Conservation (phyloP, 177 flowering plant species). For the Vitis hybrid region DNA sequence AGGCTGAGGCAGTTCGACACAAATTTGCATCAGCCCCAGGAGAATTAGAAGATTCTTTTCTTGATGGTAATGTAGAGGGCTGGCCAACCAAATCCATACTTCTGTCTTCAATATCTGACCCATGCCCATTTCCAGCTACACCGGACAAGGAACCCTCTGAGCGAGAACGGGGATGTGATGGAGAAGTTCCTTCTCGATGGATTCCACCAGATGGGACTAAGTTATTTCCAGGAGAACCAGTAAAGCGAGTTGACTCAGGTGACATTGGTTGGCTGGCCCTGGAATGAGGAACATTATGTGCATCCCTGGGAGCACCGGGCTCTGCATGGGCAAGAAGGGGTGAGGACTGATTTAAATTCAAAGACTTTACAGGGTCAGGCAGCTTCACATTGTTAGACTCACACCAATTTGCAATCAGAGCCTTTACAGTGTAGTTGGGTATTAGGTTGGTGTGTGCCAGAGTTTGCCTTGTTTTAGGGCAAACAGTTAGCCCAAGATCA, state of each 20-base stretch:
- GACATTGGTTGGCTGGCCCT: slow-evolving; percentile 42
- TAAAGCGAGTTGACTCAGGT: slow-evolving; percentile 43
- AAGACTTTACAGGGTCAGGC: slow-evolving; percentile 59
- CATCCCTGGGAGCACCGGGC: slow-evolving; percentile 34
- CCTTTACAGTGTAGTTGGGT: slow-evolving; percentile 87
- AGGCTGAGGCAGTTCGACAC: slow-evolving; percentile 49
- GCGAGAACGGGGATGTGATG: slow-evolving; percentile 56
- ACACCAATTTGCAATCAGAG: slow-evolving; percentile 87
- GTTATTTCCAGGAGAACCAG: slow-evolving; percentile 33
- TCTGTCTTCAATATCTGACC: slow-evolving; percentile 38
- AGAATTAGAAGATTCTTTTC: slow-evolving; percentile 35
- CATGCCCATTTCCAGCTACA: slow-evolving; percentile 44
- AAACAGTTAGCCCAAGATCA: slow-evolving; percentile 78
- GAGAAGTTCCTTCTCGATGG: slow-evolving; percentile 41
- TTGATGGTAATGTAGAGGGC: slow-evolving; percentile 33
- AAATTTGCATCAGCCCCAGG: slow-evolving; percentile 27
- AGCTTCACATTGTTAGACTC: slow-evolving; percentile 75
- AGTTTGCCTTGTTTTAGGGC: slow-evolving; percentile 82
- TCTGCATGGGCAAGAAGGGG: slow-evolving; percentile 43
- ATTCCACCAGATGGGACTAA: slow-evolving; percentile 34
- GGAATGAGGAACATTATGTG: slow-evolving; percentile 27
- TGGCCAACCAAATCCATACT: slow-evolving; percentile 33
- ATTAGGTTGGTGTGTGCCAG: slow-evolving; percentile 72
- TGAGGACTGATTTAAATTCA: slow-evolving; percentile 42
- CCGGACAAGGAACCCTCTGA: slow-evolving; percentile 44